These are phyloP conservation scores for Gastrodia elata DNA, from an alignment of 106 monocot genomes.

Conservation along the genomic window DNA sequence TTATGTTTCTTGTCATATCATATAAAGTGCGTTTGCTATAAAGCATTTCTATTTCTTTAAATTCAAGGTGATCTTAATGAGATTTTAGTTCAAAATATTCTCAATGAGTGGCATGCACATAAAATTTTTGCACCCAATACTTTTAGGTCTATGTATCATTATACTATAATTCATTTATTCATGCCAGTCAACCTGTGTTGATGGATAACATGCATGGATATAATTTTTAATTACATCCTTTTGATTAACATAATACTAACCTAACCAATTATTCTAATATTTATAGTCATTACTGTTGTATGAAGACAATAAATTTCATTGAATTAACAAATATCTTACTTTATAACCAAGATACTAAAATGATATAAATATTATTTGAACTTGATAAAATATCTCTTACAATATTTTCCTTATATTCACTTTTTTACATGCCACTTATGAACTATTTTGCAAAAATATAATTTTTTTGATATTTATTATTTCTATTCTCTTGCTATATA, in stretches of 20 bases:
- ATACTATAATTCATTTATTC: neutral
- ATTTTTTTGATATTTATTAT: neutral
- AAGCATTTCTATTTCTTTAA: no score
- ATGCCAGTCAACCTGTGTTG: neutral
- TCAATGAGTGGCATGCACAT: no score
- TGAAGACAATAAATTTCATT: neutral
- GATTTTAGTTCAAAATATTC: no score
- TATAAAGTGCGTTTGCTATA: no score
- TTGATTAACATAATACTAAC: neutral
- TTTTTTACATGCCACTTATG: neutral
- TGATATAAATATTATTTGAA: neutral
- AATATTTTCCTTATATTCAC: neutral
- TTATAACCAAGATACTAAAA: neutral
- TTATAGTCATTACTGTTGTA: neutral
- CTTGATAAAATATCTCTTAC: neutral
- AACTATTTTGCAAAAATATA: neutral
- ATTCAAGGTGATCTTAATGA: no score
- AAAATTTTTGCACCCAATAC: no score
- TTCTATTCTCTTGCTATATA: neutral
- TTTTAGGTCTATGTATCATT: no score
- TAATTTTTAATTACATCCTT: neutral
- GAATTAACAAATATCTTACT: neutral
- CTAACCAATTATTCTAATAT: neutral
- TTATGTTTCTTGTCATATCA: no score
- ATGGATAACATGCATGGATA: neutral